These are phyloP conservation scores for Pleurotus pulmonarius DNA, from an alignment of 768 basidiomycete genomes.

Conservation along the genomic window DNA sequence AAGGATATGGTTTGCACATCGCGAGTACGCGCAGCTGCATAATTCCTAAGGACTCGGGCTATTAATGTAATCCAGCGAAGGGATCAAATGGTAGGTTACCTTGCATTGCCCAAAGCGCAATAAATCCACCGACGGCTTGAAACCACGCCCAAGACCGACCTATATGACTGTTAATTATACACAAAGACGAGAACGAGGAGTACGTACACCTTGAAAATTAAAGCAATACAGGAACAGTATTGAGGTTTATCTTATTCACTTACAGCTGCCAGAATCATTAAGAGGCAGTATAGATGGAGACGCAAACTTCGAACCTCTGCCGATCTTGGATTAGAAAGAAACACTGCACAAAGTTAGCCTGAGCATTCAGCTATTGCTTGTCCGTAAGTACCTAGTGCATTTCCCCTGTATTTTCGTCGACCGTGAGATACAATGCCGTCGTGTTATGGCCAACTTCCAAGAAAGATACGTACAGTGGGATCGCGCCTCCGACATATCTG, in stretches of 20 bases:
- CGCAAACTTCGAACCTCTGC: background rate
- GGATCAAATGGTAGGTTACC: background rate
- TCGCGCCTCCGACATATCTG: background rate
- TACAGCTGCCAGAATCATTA: background rate
- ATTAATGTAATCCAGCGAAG: no score
- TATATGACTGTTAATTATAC: background rate
- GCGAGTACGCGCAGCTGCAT: conserved; percentile 1
- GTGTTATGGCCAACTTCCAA: background rate
- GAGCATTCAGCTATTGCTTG: background rate
- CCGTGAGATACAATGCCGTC: background rate
- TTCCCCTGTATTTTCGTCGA: background rate
- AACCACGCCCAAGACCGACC: background rate
- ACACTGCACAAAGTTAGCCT: background rate
- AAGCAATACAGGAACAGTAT: background rate
- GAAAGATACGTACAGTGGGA: background rate
- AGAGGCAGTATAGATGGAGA: background rate
- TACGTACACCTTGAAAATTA: background rate
- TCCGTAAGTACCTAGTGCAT: background rate
- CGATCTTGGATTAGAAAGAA: conserved; percentile 2
- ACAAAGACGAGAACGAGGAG: background rate
- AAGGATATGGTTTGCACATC: conserved; percentile 2
- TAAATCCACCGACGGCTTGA: background rate
- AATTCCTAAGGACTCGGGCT: background rate
- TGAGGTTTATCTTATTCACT: background rate
- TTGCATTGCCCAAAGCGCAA: conserved; percentile 4